A percentile compares a stretch with the other conserved stretches of the same genome.
phyloP scores from a whole-genome alignment of 176 grass and related monocot species.

The Pharus latifolius region DNA sequence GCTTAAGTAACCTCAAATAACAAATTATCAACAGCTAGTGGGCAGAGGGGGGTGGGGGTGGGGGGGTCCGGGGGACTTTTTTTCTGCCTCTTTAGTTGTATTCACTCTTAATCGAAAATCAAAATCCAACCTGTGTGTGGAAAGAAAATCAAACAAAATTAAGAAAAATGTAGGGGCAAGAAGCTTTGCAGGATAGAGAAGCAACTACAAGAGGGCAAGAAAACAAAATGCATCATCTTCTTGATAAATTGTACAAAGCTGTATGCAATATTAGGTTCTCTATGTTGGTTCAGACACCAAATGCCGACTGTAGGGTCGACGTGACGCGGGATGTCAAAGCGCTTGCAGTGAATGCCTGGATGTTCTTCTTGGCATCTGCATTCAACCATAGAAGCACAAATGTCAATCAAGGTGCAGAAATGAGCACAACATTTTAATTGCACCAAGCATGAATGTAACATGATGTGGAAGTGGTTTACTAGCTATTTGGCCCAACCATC shows the following conservation, averaged over 20 bases:
- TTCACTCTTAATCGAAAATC: neutral
- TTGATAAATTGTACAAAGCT: conserved; percentile 8
- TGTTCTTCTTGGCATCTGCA: conserved; percentile 93
- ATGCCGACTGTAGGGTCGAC: conserved; percentile 74
- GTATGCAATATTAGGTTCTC: neutral
- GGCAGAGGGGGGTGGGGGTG: neutral
- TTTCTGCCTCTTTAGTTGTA: neutral
- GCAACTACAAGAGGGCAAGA: neutral
- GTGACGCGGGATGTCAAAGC: conserved; percentile 51
- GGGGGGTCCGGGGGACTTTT: too few species aligned
- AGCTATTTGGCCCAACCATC: conserved; percentile 2
- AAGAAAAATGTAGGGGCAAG: neutral
- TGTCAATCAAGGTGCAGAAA: neutral
- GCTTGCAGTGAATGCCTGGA: conserved; percentile 53
- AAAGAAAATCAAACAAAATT: neutral
- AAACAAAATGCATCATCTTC: conserved; percentile 1
- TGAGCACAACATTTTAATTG: neutral
- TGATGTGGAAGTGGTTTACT: neutral
- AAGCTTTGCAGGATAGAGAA: neutral
- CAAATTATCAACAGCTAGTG: neutral
- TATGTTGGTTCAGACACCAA: conserved; percentile 52
- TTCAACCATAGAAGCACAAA: conserved; percentile 2
- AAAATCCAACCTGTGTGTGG: neutral
- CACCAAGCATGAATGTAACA: neutral
- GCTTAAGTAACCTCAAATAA: too few species aligned